Evolutionary conservation across 2,329 filamentous ascomycete genomes (phyloP).

Genomic region (Nannizzia gypsea): DNA sequence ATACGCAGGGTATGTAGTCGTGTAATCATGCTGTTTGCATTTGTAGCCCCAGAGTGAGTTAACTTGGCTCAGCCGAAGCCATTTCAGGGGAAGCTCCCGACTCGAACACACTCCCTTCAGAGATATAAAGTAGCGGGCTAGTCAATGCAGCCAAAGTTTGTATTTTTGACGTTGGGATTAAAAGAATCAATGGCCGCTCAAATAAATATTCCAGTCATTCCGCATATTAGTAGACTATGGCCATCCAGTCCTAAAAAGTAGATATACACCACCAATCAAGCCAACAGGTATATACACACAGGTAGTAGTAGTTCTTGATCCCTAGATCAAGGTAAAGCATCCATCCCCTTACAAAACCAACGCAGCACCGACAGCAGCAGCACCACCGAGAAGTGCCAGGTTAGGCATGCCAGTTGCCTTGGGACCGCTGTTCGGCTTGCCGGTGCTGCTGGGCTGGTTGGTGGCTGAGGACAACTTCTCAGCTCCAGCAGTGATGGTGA

Average conservation of each 20-base stretch:
- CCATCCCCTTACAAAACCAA: constrained; percentile 2
- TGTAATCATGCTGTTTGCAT: no score
- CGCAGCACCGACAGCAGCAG: constrained; percentile 4
- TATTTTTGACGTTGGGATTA: no score
- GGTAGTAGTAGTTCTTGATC: not conserved
- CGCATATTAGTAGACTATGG: not conserved
- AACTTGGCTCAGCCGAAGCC: no score
- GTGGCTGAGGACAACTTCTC: constrained; percentile 6
- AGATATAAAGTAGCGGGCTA: no score
- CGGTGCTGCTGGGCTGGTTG: not conserved
- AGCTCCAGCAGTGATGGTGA: constrained; percentile 10
- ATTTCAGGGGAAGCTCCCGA: no score
- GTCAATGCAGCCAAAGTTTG: no score
- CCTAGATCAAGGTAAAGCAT: not conserved
- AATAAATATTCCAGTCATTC: not conserved
- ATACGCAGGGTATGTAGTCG: no score
- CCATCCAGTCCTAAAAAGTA: no score
- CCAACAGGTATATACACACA: not conserved
- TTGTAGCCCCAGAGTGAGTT: no score
- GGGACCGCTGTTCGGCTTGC: constrained; percentile 6
- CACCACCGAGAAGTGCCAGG: constrained; percentile 8
- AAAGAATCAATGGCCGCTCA: no score
- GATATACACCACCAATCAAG: no score
- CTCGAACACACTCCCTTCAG: no score
- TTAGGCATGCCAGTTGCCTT: constrained; percentile 5